Evolutionary conservation across 2,329 filamentous ascomycete species (phyloP).

Genomic region (Neofusicoccum laricinum): DNA sequence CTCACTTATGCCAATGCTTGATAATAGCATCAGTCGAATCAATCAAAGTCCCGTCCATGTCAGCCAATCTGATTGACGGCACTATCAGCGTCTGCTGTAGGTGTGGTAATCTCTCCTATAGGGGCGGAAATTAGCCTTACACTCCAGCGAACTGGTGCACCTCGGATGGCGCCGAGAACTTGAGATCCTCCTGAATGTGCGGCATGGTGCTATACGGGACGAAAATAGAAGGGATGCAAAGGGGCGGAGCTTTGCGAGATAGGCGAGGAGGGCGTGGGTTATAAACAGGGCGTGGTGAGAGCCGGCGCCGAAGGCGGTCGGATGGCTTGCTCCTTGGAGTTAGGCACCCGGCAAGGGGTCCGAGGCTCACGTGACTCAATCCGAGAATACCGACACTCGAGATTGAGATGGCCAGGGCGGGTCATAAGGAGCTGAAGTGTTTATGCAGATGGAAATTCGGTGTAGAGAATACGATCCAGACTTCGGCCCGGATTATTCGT

Average conservation of each 20-base stretch:
- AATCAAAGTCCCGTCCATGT: constrained; percentile 82
- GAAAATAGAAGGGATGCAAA: background rate
- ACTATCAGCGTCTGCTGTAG: constrained; percentile 1
- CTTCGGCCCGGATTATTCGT: no score
- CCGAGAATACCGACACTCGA: background rate
- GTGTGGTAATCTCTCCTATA: background rate
- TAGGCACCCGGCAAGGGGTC: background rate
- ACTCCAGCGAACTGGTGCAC: constrained; percentile 43
- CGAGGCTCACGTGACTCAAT: background rate
- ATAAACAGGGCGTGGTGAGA: background rate
- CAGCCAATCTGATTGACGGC: constrained; percentile 52
- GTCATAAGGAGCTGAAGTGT: background rate
- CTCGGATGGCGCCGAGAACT: constrained; percentile 42
- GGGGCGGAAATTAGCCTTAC: constrained; percentile 25
- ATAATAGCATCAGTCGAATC: constrained; percentile 75
- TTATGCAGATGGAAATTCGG: background rate
- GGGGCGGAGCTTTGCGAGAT: background rate
- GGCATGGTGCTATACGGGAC: background rate
- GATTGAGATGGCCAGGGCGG: background rate
- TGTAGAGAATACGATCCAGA: no score
- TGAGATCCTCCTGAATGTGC: constrained; percentile 22
- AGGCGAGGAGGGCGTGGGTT: background rate
- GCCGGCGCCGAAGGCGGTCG: constrained; percentile 10
- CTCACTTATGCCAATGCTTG: constrained; percentile 73
- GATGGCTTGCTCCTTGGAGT: constrained; percentile 4